Base-by-base conservation (phyloP, 2,329 filamentous ascomycete genomes). In the Lojkania enalia region DNA sequence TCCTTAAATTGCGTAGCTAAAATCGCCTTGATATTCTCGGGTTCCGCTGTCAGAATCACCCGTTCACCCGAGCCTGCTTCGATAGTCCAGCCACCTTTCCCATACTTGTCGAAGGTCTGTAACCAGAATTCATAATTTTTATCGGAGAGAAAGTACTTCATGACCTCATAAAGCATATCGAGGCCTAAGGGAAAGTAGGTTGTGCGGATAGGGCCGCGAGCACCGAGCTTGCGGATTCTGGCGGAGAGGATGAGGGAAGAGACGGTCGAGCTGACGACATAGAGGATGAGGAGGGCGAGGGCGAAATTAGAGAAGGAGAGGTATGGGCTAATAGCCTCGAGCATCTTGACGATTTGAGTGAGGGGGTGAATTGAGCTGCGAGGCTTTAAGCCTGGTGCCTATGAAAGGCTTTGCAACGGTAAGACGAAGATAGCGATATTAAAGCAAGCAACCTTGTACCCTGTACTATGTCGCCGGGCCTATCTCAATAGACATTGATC, bases 1-100 rank as follows among this genome's bases (percentile, higher is more conserved):
- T 95, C 88, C 30, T 73, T 72, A 63, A 96, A 96, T 63, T 96
- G 89, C 1, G 86, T 87, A 0, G 90, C 88, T n/a, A 96, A 76
- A 16, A 96, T 79, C 4, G 91, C 88, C 69, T 96, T 95, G 74
- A 95, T 87, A 64, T 96, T 96, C 61, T 95, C 89, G 0, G 87
- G 87, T 55, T 96, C 90, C 4, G 81, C 81, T 0, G 91, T 96
- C 61, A 94, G 78, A 47, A 95, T 67, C 16, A 86, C 68, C n/a
- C 87, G 81, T 36, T 79, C 77, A 1, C 82, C 58, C 5, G 83
- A 57, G 1, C 75, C 75, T 9, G 73, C 66, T 69, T 92, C 87
- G 29, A 78, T 71, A 0, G 87, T 91, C 55, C 76, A 83, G 21
- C 70, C 61, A 3, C 66, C 64, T 1, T 64, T 61, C 3, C 70